These are phyloP conservation scores for Botrytis pseudocinerea DNA, from an alignment of 2,329 filamentous ascomycete genomes.

Conservation along the genomic window DNA sequence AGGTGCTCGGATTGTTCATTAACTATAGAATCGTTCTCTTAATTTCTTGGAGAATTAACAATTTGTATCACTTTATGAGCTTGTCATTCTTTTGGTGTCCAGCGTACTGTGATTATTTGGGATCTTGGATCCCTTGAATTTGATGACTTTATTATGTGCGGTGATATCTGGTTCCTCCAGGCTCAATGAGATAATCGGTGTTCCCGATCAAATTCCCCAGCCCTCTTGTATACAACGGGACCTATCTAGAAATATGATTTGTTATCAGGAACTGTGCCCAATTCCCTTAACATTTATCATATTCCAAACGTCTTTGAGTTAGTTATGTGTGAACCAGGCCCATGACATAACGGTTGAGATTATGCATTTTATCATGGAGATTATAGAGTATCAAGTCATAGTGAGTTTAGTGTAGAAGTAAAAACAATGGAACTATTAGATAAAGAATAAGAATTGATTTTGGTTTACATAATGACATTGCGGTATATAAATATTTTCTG, in stretches of 20 bases:
- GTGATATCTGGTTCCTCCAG: not conserved
- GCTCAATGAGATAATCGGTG: accelerated
- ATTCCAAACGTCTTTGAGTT: not conserved
- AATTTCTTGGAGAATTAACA: too few relatives aligned
- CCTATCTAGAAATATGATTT: not conserved
- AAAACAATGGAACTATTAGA: not conserved
- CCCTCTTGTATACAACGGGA: not conserved
- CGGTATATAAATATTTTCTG: not conserved
- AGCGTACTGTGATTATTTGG: not conserved
- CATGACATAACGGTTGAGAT: not conserved
- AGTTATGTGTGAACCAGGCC: not conserved
- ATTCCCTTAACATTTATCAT: not conserved
- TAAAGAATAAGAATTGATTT: not conserved
- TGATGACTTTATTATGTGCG: not conserved
- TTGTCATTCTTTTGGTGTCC: too few relatives aligned
- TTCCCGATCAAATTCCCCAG: not conserved
- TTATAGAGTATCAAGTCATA: not conserved
- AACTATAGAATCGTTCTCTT: too few relatives aligned
- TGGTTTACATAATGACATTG: not conserved
- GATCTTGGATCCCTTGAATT: not conserved
- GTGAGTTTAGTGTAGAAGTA: not conserved
- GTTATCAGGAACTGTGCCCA: not conserved
- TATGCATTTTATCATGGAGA: not conserved
- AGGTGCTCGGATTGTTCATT: too few relatives aligned
- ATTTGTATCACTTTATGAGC: too few relatives aligned